Conservation (phyloP, 2,329 filamentous ascomycete species). For the Trichoderma sp. region DNA sequence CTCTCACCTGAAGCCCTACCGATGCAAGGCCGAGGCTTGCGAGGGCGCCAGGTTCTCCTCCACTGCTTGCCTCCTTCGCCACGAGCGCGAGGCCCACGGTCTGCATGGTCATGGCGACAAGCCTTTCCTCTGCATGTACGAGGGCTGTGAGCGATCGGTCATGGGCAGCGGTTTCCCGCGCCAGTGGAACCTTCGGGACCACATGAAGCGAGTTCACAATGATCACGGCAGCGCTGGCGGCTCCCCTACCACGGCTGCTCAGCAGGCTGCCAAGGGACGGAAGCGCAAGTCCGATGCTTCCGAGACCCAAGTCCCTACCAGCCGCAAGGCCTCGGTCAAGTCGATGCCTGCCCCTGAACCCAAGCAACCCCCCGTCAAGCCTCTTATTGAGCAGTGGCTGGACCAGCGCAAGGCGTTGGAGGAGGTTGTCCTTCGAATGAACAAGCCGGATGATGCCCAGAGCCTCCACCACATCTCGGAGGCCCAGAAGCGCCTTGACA, state of each 20-base stretch:
- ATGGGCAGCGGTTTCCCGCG: slow-evolving; percentile 88
- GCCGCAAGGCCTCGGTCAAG: slow-evolving; percentile 55
- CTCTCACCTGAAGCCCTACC: slow-evolving; percentile 94
- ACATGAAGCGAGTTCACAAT: slow-evolving; percentile 94
- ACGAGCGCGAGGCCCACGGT: slow-evolving; percentile 93
- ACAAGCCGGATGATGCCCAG: slow-evolving; percentile 54
- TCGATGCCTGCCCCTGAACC: slow-evolving; percentile 41
- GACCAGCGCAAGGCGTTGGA: slow-evolving; percentile 66
- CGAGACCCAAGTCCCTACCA: slow-evolving; percentile 44
- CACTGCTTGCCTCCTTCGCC: slow-evolving; percentile 89
- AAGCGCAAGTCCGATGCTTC: slow-evolving; percentile 60
- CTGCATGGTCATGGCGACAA: slow-evolving; percentile 94
- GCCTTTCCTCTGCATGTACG: slow-evolving; percentile 85
- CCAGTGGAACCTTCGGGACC: slow-evolving; percentile 93
- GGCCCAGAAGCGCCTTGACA: slow-evolving; percentile 53
- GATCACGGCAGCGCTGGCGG: slow-evolving; percentile 52
- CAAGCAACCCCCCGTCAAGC: slow-evolving; percentile 42
- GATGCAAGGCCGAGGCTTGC: slow-evolving; percentile 84
- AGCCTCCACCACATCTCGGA: slow-evolving; percentile 57
- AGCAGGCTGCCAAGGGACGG: slow-evolving; percentile 51
- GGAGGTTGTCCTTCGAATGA: slow-evolving; percentile 55
- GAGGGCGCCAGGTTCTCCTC: slow-evolving; percentile 89
- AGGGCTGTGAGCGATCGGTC: slow-evolving; percentile 81
- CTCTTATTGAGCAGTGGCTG: slow-evolving; percentile 58
- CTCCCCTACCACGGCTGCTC: slow-evolving; percentile 44